These are phyloP conservation scores for Alternaria arbusti DNA, from an alignment of 2,329 filamentous ascomycete genomes.

Conservation along the genomic window DNA sequence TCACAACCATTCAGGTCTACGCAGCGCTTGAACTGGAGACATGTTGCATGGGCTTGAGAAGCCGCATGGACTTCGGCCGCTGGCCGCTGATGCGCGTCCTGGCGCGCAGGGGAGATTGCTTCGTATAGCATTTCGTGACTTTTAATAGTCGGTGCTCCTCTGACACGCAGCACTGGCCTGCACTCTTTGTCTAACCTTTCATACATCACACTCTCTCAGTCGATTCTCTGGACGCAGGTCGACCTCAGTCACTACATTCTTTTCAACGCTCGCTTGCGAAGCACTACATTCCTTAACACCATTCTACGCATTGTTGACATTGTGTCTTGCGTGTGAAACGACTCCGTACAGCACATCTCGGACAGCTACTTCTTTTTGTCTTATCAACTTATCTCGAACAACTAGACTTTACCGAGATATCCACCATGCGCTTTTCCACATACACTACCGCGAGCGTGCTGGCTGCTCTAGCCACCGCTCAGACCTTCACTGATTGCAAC, in stretches of 20 bases:
- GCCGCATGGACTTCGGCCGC: constrained; percentile 29
- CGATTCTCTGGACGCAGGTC: constrained; percentile 37
- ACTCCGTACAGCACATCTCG: constrained; percentile 26
- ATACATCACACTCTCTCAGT: constrained; percentile 33
- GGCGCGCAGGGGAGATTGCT: constrained; percentile 34
- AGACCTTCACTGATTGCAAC: constrained; percentile 56
- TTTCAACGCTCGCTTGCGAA: constrained; percentile 32
- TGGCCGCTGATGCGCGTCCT: constrained; percentile 13
- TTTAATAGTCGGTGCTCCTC: constrained; percentile 35
- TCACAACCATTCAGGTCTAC: constrained; percentile 35
- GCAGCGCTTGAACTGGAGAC: constrained; percentile 31
- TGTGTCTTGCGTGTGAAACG: constrained; percentile 16
- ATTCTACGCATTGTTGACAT: constrained; percentile 22
- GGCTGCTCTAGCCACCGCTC: constrained; percentile 45
- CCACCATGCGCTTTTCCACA: constrained; percentile 35
- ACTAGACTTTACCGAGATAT: constrained; percentile 21
- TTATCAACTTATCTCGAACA: background rate
- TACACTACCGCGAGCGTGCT: constrained; percentile 40
- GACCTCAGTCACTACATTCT: constrained; percentile 34
- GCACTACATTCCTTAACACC: constrained; percentile 37
- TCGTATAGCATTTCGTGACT: constrained; percentile 25
- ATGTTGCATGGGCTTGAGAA: constrained; percentile 23
- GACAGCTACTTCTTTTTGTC: constrained; percentile 26
- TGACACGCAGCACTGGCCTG: constrained; percentile 13
- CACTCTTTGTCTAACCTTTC: constrained; percentile 38